Evolutionary conservation across 2,329 filamentous ascomycete species (phyloP), one percentile per base, ranked within the genome.

Genomic region (Chaetomiaceae sp.): DNA sequence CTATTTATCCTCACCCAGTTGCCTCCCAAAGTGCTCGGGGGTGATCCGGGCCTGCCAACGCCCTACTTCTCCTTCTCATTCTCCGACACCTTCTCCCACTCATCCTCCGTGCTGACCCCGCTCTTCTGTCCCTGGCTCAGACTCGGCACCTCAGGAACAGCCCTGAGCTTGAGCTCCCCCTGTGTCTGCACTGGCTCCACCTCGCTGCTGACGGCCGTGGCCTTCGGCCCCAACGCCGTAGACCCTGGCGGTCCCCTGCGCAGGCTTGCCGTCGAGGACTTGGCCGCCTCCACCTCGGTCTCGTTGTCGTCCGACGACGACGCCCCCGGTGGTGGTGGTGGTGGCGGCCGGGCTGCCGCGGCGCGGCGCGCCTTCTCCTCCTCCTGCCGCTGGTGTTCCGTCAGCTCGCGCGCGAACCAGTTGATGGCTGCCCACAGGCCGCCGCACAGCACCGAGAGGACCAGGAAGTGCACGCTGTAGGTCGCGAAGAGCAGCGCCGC

Each of bases 81-180:
- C 65, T 86, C 85, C 18, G 87, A 88, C 4, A 97, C 85, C 73
- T 93, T 94, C 72, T 96, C 91, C 91, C 91, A 97, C 68, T 97
- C 91, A 61, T 91, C 91, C 69, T 97, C 91, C 4, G 90, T 96
- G 67, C 88, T 91, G 17, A 66, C 74, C 42, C 75, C 73, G 37
- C 76, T 81, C 63, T 74, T 78, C 19, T 68, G 71, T 30, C 71
- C 73, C 41, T 67, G 63, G 38, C 65, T 54, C 30, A 46, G 36
- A 69, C 64, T 53, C 34, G 47, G 32, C 69, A 65, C 61, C 71
- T 72, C 61, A 67, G 68, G 65, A 37, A 59, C 63, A 14, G 59
- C 59, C 37, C 73, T 70, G 41, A 70, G 71, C 65, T 76, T 79
- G 54, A 80, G 61, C 52, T 75, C 66, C 43, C 71, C 73, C 14